Conservation (phyloP, 352 stramenopile genomes). For the Phytophthora citricola region DNA sequence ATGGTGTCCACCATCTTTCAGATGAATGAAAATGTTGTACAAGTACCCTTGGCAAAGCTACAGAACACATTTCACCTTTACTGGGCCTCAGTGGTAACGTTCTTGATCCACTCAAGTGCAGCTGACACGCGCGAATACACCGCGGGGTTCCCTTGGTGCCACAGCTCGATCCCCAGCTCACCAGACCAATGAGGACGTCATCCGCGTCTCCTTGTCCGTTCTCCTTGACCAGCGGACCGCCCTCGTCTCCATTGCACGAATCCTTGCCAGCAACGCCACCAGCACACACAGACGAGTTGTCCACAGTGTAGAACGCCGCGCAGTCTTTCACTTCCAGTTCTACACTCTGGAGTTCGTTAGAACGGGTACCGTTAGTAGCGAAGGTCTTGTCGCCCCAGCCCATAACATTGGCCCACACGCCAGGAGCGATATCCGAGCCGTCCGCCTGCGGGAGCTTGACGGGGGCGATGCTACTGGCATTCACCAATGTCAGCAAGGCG, state of each 20-base stretch:
- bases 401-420: neutral
- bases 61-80: neutral
- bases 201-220: constrained; percentile 8
- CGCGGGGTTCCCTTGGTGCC: constrained; percentile 35
- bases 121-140: constrained; percentile 61
- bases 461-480: neutral
- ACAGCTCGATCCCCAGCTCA: constrained; percentile 57
- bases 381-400: neutral
- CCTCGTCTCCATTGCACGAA: constrained; percentile 54
- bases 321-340: neutral
- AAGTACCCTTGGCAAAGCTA: neutral
- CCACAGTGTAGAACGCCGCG: neutral
- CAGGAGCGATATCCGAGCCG: constrained; percentile 1
- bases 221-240: constrained; percentile 46
- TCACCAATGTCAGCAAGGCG: constrained; percentile 6
- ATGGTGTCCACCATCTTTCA: no score
- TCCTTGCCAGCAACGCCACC: constrained; percentile 12
- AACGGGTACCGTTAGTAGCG: neutral
- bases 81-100: neutral
- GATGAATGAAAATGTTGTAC: no score
- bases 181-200: constrained; percentile 50
- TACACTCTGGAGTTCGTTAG: constrained; percentile 3
- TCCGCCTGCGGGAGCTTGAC: constrained; percentile 3
- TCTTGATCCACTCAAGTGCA: constrained; percentile 42
- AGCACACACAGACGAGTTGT: constrained; percentile 14